Evolutionary conservation across 1,284 basidiomycete species (phyloP), one percentile per base, ranked within the genome.

Genomic region (Filobasidium uniguttulatum): DNA sequence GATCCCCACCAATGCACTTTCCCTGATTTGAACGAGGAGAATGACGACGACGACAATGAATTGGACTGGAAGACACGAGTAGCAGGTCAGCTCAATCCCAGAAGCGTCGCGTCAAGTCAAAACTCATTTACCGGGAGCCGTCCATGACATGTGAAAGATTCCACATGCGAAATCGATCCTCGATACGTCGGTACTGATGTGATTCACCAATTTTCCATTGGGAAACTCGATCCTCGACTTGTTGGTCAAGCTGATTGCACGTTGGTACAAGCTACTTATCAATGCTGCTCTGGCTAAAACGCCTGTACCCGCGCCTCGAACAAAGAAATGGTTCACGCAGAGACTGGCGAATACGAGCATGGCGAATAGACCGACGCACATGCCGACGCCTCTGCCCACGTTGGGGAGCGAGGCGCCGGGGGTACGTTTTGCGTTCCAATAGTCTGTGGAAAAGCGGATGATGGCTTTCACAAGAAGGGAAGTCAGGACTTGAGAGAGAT

Each of bases 81-180:
- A 84, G 3, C 17, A 23, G n/a, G 5, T 44, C 6, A 38, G 36
- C 36, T n/a, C 14, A 22, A 20, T 12, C 7, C 3, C 20, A 19
- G n/a, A 5, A 17, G 36, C 6, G 20, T 10, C 36, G 5, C 23
- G 10, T 20, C 9, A 35, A 15, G 8, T 30, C n/a, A 14, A 7
- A 30, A 46, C 29, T 31, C 28, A 46, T n/a, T n/a, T n/a, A n/a
- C 44, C 76, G 0, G 83, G 83, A 1, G 82, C 77, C 2, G 83
- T 74, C 78, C 85, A 86, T 17, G 77, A 57, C 43, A 71, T 67
- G 49, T 71, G 70, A 56, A 87, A 85, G 72, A 82, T 90, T 3
- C 83, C 83, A 44, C 79, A 77, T 56, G 82, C 84, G 62, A 90
- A 96, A 64, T 94, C 89, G 63, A 96, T 86, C 31, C 90, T 77